phyloP scores from a whole-genome alignment of 2,329 filamentous ascomycete species.

The Ophiostoma sp. region DNA sequence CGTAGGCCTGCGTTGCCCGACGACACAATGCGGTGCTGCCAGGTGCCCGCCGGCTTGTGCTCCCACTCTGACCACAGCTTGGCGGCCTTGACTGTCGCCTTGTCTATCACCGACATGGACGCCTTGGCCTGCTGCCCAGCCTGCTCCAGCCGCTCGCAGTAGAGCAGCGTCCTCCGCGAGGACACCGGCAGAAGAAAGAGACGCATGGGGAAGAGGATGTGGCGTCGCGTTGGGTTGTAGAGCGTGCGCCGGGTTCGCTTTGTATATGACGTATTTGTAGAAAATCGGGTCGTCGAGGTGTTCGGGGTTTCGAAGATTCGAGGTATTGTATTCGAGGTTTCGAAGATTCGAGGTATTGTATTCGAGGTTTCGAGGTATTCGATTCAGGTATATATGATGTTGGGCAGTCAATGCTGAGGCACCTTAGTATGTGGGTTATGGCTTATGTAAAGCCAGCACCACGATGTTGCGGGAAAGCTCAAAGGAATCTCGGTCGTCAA shows the following conservation, averaged over 20 bases:
- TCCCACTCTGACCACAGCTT: constrained; percentile 84
- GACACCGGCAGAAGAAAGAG: constrained; percentile 92
- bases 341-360: no score
- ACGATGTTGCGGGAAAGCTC: not conserved
- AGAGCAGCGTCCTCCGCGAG: constrained; percentile 82
- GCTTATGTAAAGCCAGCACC: constrained; percentile 1
- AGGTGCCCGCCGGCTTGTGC: constrained; percentile 65
- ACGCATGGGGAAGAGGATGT: constrained; percentile 57
- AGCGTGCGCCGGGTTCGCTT: not conserved
- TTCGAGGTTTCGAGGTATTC: no score
- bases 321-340: no score
- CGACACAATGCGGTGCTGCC: constrained; percentile 80
- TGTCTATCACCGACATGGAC: constrained; percentile 58
- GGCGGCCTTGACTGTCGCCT: constrained; percentile 63
- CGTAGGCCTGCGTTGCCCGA: constrained; percentile 83
- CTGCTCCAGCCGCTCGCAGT: constrained; percentile 70
- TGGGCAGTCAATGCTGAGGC: not conserved
- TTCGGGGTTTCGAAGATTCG: no score
- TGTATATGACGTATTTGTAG: not conserved
- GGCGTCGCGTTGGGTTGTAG: not conserved
- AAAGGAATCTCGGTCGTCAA: constrained; percentile 1
- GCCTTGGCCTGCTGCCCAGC: constrained; percentile 46
- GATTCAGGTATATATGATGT: not conserved
- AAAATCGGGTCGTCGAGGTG: not conserved
- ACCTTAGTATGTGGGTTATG: not conserved